A percentile compares a stretch with the other conserved stretches of the same genome.
phyloP scores from a whole-genome alignment of 768 basidiomycete species.

The Auricularia sp. region DNA sequence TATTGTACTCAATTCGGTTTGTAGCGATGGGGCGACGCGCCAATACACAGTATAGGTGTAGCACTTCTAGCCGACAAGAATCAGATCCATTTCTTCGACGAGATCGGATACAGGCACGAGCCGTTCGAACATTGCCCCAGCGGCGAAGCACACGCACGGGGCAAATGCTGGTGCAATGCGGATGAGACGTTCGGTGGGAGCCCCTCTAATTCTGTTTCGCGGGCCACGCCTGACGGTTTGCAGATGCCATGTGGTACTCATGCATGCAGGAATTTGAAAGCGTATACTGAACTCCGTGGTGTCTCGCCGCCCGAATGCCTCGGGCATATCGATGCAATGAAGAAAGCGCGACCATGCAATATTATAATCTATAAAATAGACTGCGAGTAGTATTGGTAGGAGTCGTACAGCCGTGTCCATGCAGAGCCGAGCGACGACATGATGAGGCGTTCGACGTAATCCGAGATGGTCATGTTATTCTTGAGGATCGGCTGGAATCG shows the following conservation, averaged over 20 bases:
- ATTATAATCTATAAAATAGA: constrained; percentile 53
- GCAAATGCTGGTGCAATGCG: constrained; percentile 81
- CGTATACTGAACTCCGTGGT: neutral
- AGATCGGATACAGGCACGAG: constrained; percentile 88
- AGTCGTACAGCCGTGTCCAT: constrained; percentile 95
- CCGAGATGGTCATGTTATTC: constrained; percentile 63
- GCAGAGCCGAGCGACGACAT: constrained; percentile 84
- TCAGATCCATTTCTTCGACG: constrained; percentile 90
- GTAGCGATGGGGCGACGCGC: constrained; percentile 92
- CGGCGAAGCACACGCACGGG: constrained; percentile 60
- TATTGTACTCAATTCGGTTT: neutral
- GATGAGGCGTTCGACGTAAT: constrained; percentile 83
- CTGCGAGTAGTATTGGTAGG: constrained; percentile 94
- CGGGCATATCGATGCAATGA: neutral
- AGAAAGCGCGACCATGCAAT: neutral
- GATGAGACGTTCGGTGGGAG: constrained; percentile 54
- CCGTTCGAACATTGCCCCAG: constrained; percentile 91
- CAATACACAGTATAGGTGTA: constrained; percentile 82
- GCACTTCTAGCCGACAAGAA: constrained; percentile 82
- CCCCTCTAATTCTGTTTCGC: constrained; percentile 3
- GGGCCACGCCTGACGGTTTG: constrained; percentile 26
- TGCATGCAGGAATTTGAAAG: neutral
- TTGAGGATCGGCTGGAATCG: constrained; percentile 90
- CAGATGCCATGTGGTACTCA: neutral
- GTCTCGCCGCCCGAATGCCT: neutral